Evolutionary conservation across 2,329 filamentous ascomycete species (phyloP), one percentile per base, ranked within the genome.

Genomic region (Talaromyces atroroseus): DNA sequence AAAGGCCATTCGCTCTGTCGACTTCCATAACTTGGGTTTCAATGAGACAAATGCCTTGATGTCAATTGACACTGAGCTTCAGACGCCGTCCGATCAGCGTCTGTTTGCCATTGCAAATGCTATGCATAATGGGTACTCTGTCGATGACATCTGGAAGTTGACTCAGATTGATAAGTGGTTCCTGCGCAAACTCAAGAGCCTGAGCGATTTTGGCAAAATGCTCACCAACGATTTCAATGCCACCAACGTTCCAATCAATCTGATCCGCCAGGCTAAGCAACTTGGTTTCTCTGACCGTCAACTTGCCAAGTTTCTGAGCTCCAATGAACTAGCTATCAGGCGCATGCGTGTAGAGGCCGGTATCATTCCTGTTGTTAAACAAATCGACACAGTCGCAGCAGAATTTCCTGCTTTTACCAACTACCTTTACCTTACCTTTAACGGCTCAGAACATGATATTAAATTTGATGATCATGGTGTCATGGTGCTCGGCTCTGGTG

Each of bases 131-230:
- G 94, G 92, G 32, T 99, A 97, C 76, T 87, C 85, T 3, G 92
- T 97, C 36, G 89, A 97, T 69, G 94, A 95, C 76, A 96, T 99
- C 70, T 96, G 92, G 91, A 89, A 96, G 72, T 82, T 97, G 78
- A 99, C 94, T 68, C 91, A 92, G 77, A 99, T 99, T 66, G 94
- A 97, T 78, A 96, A 95, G 75, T 99, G 94, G 94, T 99, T 97
- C 80, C 77, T 99, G 63, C 86, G 84, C 74, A 92, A 90, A 73
- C 85, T 99, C 57, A 95, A 95, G 83, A 87, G 88, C 26, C 79
- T 99, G 10, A 95, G 86, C 74, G 84, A 96, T 76, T 96, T 97
- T 65, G 86, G 86, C 69, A 92, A 91, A 75, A 73, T 81, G 23
- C 89, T 96, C 84, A 80, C 81, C 58, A 80, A 78, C 49, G 49